Evolutionary conservation across 176 grass and related monocot species (phyloP), one percentile per base, ranked within the genome.

Genomic region (Poa pratensis): DNA sequence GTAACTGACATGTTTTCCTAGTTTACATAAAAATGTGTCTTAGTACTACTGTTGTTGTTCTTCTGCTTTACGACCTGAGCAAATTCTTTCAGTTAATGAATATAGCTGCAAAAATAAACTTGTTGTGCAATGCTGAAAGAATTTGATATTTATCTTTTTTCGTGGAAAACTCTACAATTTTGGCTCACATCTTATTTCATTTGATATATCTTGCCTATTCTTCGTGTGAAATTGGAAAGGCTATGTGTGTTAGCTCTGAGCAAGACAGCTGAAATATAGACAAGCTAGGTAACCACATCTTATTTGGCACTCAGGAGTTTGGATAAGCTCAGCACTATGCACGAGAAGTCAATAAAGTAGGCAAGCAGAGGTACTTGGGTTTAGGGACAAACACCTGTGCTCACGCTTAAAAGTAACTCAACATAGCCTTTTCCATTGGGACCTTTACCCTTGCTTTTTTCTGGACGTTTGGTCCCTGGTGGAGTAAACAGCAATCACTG

Each of bases 401-500:
- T 84, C 52, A 87, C 5, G 32, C 89, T 88, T 85, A 70, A 88
- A 91, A 77, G 85, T 35, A 91, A 91, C 89, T 91, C 81, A 88
- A 91, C 81, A 37, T 88, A 28, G 76, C 70, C 82, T 76, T 85
- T 87, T 85, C 61, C 22, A 59, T 62, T 83, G 54, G 28, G 66
- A 37, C 24, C 86, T 88, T 78, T 57, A 86, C 64, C 64, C 73
- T 85, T 79, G 22, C 69, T 34, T 28, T 73, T 46, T 67, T 32
- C 39, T 86, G 86, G 43, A 18, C 43, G 55, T 79, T 79, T 80
- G 83, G 80, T 88, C 89, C 81, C 81, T 88, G 81, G 85, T 87
- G 86, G 89, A 89, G 92, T 91, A 91, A 84, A 80, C 89, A 94
- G 81, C 86, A 87, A 94, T 91, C 89, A 88, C 83, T 77, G 70